These are phyloP conservation scores for Bjerkandera adusta DNA, from an alignment of 1,284 basidiomycete genomes.

Conservation along the genomic window DNA sequence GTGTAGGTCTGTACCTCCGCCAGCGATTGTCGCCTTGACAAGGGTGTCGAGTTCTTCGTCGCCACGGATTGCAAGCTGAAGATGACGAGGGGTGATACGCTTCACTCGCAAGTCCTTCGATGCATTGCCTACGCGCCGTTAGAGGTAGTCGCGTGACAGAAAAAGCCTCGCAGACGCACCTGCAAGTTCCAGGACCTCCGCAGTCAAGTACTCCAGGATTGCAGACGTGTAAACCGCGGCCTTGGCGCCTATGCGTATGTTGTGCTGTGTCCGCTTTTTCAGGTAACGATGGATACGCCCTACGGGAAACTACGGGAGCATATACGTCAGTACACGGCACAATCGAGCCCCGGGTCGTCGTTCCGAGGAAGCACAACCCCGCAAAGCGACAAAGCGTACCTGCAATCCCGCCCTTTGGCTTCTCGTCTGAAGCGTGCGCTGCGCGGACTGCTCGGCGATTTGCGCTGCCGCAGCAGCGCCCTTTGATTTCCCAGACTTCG, in stretches of 20 bases:
- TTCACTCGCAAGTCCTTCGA: conserved; percentile 96
- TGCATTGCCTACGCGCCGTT: conserved; percentile 74
- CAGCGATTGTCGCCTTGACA: conserved; percentile 54
- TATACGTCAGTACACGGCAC: conserved; percentile 19
- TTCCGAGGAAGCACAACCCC: conserved; percentile 1
- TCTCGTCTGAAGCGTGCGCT: conserved; percentile 57
- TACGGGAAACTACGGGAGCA: conserved; percentile 73
- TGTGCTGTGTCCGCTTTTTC: conserved; percentile 91
- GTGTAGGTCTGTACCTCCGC: conserved; percentile 53
- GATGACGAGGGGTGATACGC: conserved; percentile 93
- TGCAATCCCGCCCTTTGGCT: conserved; percentile 85
- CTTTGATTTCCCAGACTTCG: conserved; percentile 20
- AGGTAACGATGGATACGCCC: conserved; percentile 95
- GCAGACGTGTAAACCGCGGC: conserved; percentile 92
- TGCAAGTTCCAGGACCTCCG: conserved; percentile 88
- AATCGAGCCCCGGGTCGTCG: conserved; percentile 28
- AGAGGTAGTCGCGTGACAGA: neutral
- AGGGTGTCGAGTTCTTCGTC: conserved; percentile 90
- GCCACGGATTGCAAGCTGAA: conserved; percentile 93
- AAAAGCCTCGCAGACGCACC: conserved; percentile 40
- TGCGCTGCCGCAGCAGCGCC: conserved; percentile 34
- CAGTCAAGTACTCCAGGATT: conserved; percentile 88
- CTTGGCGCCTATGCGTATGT: conserved; percentile 90
- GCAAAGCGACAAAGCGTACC: conserved; percentile 43
- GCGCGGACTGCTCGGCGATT: conserved; percentile 35